Percentiles rank a stretch among this genome's conserved stretches.
Evolutionary conservation across 1,139 yeast species (phyloP).

Genomic region (Geotrichum candidum): DNA sequence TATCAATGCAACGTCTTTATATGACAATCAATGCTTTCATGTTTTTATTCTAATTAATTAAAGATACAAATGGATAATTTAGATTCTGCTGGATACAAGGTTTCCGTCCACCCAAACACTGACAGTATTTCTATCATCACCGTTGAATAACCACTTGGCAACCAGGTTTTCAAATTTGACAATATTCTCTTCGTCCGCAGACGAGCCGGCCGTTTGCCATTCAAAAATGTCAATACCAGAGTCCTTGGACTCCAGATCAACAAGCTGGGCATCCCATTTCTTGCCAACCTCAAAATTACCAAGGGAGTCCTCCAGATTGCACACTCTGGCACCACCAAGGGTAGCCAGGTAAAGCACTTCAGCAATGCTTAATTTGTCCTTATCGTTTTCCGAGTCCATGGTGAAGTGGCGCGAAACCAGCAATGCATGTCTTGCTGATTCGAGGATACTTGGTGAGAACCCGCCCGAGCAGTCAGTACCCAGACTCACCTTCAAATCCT

Average conservation of each 20-base stretch:
- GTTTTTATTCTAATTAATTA: neutral
- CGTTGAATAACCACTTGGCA: conserved; percentile 90
- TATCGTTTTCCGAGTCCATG: conserved; percentile 47
- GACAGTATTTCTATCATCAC: conserved; percentile 83
- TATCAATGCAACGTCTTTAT: neutral
- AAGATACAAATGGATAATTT: neutral
- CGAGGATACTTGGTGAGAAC: conserved; percentile 70
- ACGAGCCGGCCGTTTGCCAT: conserved; percentile 46
- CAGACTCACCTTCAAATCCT: conserved; percentile 67
- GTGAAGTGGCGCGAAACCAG: conserved; percentile 80
- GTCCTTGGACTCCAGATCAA: conserved; percentile 49
- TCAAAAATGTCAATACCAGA: conserved; percentile 69
- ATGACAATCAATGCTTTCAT: neutral
- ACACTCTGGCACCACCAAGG: conserved; percentile 81
- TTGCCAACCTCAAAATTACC: conserved; percentile 77
- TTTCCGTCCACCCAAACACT: conserved; percentile 82
- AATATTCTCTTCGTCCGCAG: conserved; percentile 15
- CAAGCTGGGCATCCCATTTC: conserved; percentile 75
- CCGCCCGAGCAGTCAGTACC: conserved; percentile 97
- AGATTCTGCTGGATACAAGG: conserved; percentile 43
- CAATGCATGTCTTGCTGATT: conserved; percentile 70
- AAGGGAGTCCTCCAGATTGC: conserved; percentile 49
- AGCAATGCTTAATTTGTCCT: conserved; percentile 51
- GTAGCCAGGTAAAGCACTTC: conserved; percentile 83
- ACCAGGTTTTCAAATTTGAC: conserved; percentile 49